Conservation (phyloP, 106 monocot genomes). For the Dendrobium officinale region DNA sequence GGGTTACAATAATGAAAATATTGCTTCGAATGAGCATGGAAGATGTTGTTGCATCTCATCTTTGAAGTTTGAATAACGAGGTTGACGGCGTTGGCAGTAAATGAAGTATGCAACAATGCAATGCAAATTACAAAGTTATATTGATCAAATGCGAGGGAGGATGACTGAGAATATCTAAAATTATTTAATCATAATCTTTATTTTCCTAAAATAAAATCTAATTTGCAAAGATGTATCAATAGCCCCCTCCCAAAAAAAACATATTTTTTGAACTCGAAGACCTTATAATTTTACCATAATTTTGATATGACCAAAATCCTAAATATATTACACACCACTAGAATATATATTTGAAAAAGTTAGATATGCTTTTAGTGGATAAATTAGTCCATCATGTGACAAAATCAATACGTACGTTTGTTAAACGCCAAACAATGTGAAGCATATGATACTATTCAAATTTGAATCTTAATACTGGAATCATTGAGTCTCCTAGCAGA, state of each 20-base stretch:
- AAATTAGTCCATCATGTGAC: neutral
- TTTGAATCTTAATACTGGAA: neutral
- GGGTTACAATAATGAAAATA: neutral
- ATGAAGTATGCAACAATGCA: neutral
- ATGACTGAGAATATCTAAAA: neutral
- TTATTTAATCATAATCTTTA: neutral
- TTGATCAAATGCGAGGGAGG: neutral
- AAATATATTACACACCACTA: neutral
- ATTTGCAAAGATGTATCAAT: neutral
- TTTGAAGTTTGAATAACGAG: neutral
- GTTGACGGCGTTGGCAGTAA: neutral
- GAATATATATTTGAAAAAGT: neutral
- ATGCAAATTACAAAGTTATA: neutral
- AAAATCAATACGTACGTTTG: neutral
- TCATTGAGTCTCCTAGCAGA: neutral
- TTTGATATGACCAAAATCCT: neutral
- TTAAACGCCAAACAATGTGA: neutral
- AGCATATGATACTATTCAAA: slow-evolving; percentile 1
- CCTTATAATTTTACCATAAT: neutral
- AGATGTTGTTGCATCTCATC: neutral
- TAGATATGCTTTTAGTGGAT: neutral
- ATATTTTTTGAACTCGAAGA: neutral
- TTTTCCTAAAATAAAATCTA: neutral
- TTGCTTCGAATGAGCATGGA: neutral
- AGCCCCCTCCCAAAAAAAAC: neutral